Percentiles rank a stretch among this genome's conserved stretches.
These are phyloP conservation scores for Fusarium decemcellulare DNA, from an alignment of 2,329 filamentous ascomycete species.

Conservation along the genomic window DNA sequence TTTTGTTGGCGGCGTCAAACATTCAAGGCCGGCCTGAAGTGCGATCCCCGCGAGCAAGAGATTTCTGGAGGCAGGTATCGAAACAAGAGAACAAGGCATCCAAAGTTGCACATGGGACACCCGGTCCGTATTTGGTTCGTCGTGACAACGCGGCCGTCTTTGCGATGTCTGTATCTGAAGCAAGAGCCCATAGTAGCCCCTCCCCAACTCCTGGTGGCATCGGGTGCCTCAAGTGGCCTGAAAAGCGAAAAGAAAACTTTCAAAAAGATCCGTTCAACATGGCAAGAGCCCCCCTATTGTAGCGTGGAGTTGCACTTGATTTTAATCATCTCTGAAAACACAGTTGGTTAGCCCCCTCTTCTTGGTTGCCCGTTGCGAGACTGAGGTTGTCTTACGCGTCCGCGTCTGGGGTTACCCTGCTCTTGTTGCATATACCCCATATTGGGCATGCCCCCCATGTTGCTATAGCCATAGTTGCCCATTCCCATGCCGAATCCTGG, in stretches of 20 bases:
- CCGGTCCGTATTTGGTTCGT: slow-evolving; percentile 27
- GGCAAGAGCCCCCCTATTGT: slow-evolving; percentile 21
- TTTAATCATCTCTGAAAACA: slow-evolving; percentile 47
- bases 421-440: slow-evolving; percentile 68
- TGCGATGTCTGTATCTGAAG: slow-evolving; percentile 35
- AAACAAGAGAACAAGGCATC: slow-evolving; percentile 41
- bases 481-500: slow-evolving; percentile 66
- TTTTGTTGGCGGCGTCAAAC: slow-evolving; percentile 39
- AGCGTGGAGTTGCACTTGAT: slow-evolving; percentile 21
- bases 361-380: slow-evolving; percentile 28
- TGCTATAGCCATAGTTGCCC: slow-evolving; percentile 61
- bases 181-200: slow-evolving; percentile 23
- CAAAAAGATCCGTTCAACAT: slow-evolving; percentile 38
- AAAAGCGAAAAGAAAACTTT: slow-evolving; percentile 36
- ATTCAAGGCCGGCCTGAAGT: slow-evolving; percentile 47
- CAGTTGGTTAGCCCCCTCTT: slow-evolving; percentile 42
- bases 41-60: slow-evolving; percentile 32
- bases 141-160: slow-evolving; percentile 31
- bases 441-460: slow-evolving; percentile 61
- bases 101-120: slow-evolving; percentile 36
- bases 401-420: slow-evolving; percentile 69
- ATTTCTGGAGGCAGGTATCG: slow-evolving; percentile 32
- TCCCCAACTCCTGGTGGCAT: slow-evolving; percentile 44
- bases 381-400: slow-evolving; percentile 64
- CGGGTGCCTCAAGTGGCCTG: slow-evolving; percentile 37